Evolutionary conservation across 352 stramenopile genomes (phyloP), one percentile per base, ranked within the genome.

Genomic region (Globisporangium polare): DNA sequence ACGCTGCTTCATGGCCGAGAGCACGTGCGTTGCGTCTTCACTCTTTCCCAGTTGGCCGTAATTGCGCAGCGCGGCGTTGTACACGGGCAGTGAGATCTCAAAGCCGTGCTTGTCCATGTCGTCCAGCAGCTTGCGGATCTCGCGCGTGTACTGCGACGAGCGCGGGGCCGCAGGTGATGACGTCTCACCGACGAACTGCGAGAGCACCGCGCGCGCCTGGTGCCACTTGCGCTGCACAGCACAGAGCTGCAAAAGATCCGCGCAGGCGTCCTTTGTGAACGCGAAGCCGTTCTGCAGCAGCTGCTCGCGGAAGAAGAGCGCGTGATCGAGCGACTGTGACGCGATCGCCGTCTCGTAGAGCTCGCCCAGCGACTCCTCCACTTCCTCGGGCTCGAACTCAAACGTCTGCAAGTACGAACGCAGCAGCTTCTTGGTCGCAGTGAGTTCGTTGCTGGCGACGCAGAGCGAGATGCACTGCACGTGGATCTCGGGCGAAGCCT

Each of bases 61-160:
- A 50, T 84, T 84, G 17, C 80, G 72, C 47, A 92, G 57, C 27
- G 77, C 80, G n/a, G 80, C 77, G 58, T 92, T 92, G 62, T 82
- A 89, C 3, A 88, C 58, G 0, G 50, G 13, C 27, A 85, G 53
- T 5, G 75, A 60, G 24, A 83, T 72, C 1, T 72, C 69, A 24
- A 89, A 62, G 5, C 60, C 62, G 18, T 84, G 53, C 3, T 20
- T 33, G 6, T 74, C 37, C 75, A 92, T 78, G 3, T 90, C 80
- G 8, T 69, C 39, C 24, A 92, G 59, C 54, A 90, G 62, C 8
- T 60, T 54, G 2, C 62, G 41, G 35, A 87, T 83, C 20, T 89
- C 77, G 43, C 74, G 60, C 9, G 75, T 78, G 63, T 86, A 89
- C 60, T 70, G 57, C n/a, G 72, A 68, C 42, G 76, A 74, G 22